Percentiles rank a stretch among this genome's conserved stretches.
Evolutionary conservation across 768 basidiomycete genomes (phyloP).

Genomic region (Tricholoma sp.): DNA sequence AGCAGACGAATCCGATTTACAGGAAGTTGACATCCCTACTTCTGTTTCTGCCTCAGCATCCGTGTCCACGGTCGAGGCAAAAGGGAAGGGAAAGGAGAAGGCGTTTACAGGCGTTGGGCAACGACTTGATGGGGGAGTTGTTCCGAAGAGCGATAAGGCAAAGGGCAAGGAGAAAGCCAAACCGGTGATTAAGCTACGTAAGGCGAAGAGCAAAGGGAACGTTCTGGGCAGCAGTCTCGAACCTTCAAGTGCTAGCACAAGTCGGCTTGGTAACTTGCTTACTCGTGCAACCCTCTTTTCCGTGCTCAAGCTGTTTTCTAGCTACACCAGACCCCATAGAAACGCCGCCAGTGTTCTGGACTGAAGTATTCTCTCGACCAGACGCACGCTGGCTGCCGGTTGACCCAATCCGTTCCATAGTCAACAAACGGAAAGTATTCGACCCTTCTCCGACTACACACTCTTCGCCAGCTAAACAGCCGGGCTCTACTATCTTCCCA

Average conservation of each 20-base stretch:
- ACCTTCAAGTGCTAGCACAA: conserved; percentile 15
- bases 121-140: conserved; percentile 32
- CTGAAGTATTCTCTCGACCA: conserved; percentile 91
- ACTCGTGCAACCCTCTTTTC: not conserved
- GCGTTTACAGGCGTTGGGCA: conserved; percentile 35
- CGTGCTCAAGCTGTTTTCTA: conserved; percentile 6
- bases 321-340: conserved; percentile 47
- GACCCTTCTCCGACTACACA: conserved; percentile 51
- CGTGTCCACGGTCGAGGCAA: conserved; percentile 18
- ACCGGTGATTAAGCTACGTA: conserved; percentile 55
- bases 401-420: conserved; percentile 77
- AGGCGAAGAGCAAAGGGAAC: conserved; percentile 46
- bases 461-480: conserved; percentile 4
- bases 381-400: conserved; percentile 91
- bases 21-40: conserved; percentile 23
- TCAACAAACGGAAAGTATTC: conserved; percentile 78
- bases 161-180: conserved; percentile 56
- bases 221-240: conserved; percentile 28
- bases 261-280: conserved; percentile 16
- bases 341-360: conserved; percentile 91
- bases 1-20: conserved; percentile 31
- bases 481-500: conserved; percentile 14
- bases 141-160: conserved; percentile 39
- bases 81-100: conserved; percentile 25
- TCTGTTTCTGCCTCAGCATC: conserved; percentile 19